These are phyloP conservation scores for Aciculoconidium aculeatum DNA, from an alignment of 805 yeast genomes.

Conservation along the genomic window DNA sequence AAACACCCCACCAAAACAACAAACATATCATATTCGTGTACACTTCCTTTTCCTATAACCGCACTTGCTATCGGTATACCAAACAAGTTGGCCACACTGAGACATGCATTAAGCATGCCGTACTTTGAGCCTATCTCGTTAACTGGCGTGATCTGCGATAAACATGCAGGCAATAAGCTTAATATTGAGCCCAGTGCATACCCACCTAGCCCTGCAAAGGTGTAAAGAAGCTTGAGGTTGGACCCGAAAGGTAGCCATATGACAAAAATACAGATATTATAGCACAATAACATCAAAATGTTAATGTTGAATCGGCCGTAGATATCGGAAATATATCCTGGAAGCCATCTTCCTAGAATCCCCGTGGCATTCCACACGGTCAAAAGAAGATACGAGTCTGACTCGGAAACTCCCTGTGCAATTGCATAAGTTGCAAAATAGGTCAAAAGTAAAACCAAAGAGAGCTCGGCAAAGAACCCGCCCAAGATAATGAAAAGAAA, in stretches of 20 bases:
- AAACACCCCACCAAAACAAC: constrained; percentile 27
- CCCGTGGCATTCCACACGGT: constrained; percentile 28
- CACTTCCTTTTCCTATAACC: constrained; percentile 22
- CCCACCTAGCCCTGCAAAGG: constrained; percentile 31
- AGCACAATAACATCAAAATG: constrained; percentile 24
- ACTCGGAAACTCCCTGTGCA: constrained; percentile 25
- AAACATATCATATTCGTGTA: constrained; percentile 23
- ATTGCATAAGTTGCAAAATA: constrained; percentile 30
- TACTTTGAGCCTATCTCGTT: constrained; percentile 32
- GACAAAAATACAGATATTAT: constrained; percentile 19
- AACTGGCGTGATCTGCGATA: constrained; percentile 20
- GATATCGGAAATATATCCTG: constrained; percentile 23
- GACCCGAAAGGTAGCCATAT: constrained; percentile 33
- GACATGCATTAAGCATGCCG: constrained; percentile 26
- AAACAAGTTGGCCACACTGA: constrained; percentile 27
- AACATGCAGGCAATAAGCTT: constrained; percentile 28
- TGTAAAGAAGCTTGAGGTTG: constrained; percentile 19
- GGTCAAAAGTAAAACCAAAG: constrained; percentile 24
- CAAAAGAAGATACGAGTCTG: constrained; percentile 21
- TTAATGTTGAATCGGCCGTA: constrained; percentile 28
- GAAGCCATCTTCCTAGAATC: constrained; percentile 26
- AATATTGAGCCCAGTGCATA: constrained; percentile 30
- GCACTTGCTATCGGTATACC: constrained; percentile 31
- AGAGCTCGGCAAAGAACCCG: constrained; percentile 25
- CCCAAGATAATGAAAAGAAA: constrained; percentile 24